These are phyloP conservation scores for Yarrowia divulgata DNA, from an alignment of 805 yeast species.

Conservation along the genomic window DNA sequence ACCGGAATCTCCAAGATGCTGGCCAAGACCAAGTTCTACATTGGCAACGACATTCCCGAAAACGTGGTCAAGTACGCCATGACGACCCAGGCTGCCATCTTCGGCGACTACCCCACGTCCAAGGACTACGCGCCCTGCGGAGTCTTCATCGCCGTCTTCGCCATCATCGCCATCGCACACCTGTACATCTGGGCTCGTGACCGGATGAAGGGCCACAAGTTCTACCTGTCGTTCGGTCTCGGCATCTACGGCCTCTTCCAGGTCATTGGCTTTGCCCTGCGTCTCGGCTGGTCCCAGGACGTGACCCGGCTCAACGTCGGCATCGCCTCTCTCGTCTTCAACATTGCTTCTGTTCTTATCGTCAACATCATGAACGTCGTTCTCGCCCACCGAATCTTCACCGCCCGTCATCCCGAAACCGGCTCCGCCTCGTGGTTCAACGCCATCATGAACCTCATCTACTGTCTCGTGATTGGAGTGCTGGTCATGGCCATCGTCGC, in stretches of 20 bases:
- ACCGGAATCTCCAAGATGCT: conserved; percentile 33
- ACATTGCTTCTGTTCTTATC: conserved; percentile 63
- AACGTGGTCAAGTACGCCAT: conserved; percentile 35
- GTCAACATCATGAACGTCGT: conserved; percentile 67
- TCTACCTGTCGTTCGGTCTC: conserved; percentile 62
- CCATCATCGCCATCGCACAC: conserved; percentile 58
- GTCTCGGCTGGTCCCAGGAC: conserved; percentile 66
- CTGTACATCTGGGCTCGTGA: conserved; percentile 58
- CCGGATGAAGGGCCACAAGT: conserved; percentile 63
- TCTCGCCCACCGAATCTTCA: conserved; percentile 74
- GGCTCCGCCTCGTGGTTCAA: conserved; percentile 63
- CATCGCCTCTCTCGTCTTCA: conserved; percentile 62
- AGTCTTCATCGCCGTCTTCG: conserved; percentile 62
- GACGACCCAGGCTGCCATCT: conserved; percentile 51
- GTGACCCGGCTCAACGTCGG: conserved; percentile 58
- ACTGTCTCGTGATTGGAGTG: conserved; percentile 62
- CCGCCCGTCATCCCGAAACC: conserved; percentile 78
- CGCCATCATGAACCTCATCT: conserved; percentile 58
- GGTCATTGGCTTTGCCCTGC: conserved; percentile 64
- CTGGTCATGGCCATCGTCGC: conserved; percentile 74
- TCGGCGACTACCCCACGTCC: conserved; percentile 67
- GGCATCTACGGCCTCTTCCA: conserved; percentile 61
- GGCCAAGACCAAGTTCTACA: conserved; percentile 23
- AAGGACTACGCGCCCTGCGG: conserved; percentile 68
- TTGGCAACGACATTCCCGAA: conserved; percentile 27